Evolutionary conservation across 2,329 filamentous ascomycete species (phyloP).

Genomic region (Emmonsia crescens): DNA sequence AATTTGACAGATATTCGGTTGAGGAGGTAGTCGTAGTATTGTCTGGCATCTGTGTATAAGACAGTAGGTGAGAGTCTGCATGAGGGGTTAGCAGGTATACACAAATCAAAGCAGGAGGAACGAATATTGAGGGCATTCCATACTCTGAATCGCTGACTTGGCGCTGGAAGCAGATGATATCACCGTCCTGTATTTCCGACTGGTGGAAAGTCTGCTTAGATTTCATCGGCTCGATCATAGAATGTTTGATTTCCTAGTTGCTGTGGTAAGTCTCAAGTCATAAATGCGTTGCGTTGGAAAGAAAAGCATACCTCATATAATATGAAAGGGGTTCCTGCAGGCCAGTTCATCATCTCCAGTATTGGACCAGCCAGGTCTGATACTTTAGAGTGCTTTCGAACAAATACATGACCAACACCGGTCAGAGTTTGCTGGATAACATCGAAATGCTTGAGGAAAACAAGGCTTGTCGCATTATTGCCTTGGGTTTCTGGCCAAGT

Average conservation of each 20-base stretch:
- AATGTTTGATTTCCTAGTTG: constrained; percentile 77
- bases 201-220: constrained; percentile 77
- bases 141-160: constrained; percentile 36
- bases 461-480: constrained; percentile 45
- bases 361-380: constrained; percentile 72
- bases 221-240: constrained; percentile 93
- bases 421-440: constrained; percentile 1
- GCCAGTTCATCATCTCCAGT: constrained; percentile 74
- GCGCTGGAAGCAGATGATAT: constrained; percentile 90
- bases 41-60: constrained; percentile 56
- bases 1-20: constrained; percentile 75
- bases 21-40: constrained; percentile 88
- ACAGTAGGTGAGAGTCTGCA: constrained; percentile 30
- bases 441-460: constrained; percentile 6
- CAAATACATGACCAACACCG: constrained; percentile 2
- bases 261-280: constrained; percentile 15
- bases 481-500: constrained; percentile 48
- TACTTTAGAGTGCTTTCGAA: constrained; percentile 65
- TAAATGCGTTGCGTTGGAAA: background rate
- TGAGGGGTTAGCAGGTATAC: background rate
- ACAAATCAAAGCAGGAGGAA: background rate
- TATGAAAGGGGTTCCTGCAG: constrained; percentile 57
- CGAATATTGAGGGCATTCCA: constrained; percentile 3
- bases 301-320: constrained; percentile 59
- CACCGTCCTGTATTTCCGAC: constrained; percentile 92